These are phyloP conservation scores for Phlegmacium glaucopus DNA, from an alignment of 768 basidiomycete genomes.

Conservation along the genomic window DNA sequence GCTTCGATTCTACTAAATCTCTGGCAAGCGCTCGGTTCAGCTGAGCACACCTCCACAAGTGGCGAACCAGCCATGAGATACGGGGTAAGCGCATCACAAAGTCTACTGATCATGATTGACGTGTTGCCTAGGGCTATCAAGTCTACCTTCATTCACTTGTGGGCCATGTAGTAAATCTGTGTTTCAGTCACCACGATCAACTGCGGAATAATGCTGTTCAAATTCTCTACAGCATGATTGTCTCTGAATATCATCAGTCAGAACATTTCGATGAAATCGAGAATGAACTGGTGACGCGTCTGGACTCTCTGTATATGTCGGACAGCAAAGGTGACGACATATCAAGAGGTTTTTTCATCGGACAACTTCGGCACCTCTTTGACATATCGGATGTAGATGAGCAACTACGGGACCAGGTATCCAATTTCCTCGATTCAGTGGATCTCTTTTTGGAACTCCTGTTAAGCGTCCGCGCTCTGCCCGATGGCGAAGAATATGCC, in stretches of 20 bases:
- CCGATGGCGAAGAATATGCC: constrained; percentile 90
- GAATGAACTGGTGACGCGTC: constrained; percentile 85
- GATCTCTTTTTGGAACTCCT: constrained; percentile 91
- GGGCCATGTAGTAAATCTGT: constrained; percentile 86
- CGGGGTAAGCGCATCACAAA: constrained; percentile 49
- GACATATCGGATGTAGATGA: constrained; percentile 81
- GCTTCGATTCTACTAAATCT: constrained; percentile 72
- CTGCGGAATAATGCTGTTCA: constrained; percentile 87
- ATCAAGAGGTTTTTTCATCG: constrained; percentile 89
- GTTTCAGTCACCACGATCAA: constrained; percentile 92
- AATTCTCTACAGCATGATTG: constrained; percentile 94
- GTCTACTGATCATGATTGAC: constrained; percentile 1
- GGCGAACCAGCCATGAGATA: constrained; percentile 58
- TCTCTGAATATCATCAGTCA: constrained; percentile 83
- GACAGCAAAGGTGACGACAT: constrained; percentile 90
- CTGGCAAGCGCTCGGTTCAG: constrained; percentile 86
- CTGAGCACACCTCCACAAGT: constrained; percentile 51
- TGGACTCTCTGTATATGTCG: constrained; percentile 91
- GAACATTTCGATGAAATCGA: constrained; percentile 88
- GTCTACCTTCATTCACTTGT: constrained; percentile 78
- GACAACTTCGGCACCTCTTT: constrained; percentile 86
- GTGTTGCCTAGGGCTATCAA: constrained; percentile 69
- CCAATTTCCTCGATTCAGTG: constrained; percentile 82
- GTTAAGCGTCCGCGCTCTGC: constrained; percentile 81
- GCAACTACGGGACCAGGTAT: constrained; percentile 71